These are phyloP conservation scores for Quercus berberidifolia DNA, from an alignment of 306 rosid species.

Conservation along the genomic window DNA sequence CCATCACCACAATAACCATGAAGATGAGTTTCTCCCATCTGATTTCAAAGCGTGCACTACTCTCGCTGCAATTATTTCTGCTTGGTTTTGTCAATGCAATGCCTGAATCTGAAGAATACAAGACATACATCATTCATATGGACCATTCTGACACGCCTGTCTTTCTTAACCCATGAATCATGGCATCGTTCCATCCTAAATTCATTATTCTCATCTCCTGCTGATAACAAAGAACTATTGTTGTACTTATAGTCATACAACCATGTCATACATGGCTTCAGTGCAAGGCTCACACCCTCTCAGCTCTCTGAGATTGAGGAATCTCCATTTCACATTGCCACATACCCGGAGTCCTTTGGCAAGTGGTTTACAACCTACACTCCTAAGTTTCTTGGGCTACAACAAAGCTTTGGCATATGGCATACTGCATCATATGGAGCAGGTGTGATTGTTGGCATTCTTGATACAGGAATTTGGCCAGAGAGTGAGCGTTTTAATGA, in stretches of 20 bases:
- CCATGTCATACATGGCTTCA: conserved; percentile 20
- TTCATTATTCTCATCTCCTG: neutral
- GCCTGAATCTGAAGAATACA: neutral
- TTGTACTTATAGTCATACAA: conserved; percentile 11
- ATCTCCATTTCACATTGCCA: neutral
- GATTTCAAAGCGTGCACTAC: neutral
- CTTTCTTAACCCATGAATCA: neutral
- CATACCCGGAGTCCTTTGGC: neutral
- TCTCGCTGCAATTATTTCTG: neutral
- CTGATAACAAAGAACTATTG: neutral
- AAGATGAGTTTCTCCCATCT: neutral
- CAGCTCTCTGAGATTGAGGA: neutral
- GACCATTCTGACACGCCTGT: neutral
- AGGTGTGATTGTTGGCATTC: conserved; percentile 6
- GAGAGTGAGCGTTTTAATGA: neutral
- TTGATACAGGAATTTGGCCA: conserved; percentile 23
- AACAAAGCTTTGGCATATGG: neutral
- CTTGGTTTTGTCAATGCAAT: neutral
- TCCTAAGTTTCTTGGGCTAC: conserved; percentile 12
- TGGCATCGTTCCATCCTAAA: neutral
- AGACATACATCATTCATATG: conserved; percentile 1
- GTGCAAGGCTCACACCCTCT: conserved; percentile 2
- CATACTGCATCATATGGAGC: neutral
- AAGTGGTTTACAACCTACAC: conserved; percentile 11
- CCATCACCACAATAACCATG: neutral